phyloP scores from a whole-genome alignment of 225 moss, liverwort and hornwort species.

The Takakia lepidozioides region DNA sequence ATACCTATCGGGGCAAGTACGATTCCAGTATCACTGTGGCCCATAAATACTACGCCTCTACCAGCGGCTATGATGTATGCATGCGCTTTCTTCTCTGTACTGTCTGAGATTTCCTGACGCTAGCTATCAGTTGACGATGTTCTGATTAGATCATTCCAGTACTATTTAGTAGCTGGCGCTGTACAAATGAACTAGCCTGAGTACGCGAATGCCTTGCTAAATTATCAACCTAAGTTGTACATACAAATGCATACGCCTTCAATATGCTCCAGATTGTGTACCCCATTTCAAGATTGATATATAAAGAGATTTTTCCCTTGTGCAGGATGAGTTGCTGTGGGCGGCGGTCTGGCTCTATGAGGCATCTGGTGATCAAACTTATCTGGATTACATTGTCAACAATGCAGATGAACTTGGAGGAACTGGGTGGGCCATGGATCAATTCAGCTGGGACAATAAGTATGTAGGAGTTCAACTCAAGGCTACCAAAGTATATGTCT shows the following conservation, averaged over 20 bases:
- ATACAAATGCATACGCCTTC: too few relatives aligned
- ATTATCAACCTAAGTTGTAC: too few relatives aligned
- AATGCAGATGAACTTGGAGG: constrained; percentile 38
- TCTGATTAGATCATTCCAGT: too few relatives aligned
- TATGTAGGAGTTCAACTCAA: constrained; percentile 56
- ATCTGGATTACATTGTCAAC: constrained; percentile 32
- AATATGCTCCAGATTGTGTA: too few relatives aligned
- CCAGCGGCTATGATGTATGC: constrained; percentile 59
- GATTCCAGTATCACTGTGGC: constrained; percentile 42
- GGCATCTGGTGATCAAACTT: constrained; percentile 39
- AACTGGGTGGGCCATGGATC: constrained; percentile 36
- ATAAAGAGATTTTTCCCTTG: too few relatives aligned
- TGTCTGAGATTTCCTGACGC: background rate
- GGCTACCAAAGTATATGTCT: constrained; percentile 39
- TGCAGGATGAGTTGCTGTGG: constrained; percentile 66
- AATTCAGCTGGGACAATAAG: constrained; percentile 70
- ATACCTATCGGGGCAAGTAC: constrained; percentile 65
- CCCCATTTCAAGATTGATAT: too few relatives aligned
- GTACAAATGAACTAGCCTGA: too few relatives aligned
- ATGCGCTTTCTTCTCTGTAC: background rate
- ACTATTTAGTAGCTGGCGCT: too few relatives aligned
- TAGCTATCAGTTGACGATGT: too few relatives aligned
- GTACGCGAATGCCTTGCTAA: too few relatives aligned
- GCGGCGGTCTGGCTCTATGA: constrained; percentile 67
- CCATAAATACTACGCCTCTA: constrained; percentile 45